Evolutionary conservation across 2,329 filamentous ascomycete genomes (phyloP), one percentile per base, ranked within the genome.

Genomic region (Monascus ruber): DNA sequence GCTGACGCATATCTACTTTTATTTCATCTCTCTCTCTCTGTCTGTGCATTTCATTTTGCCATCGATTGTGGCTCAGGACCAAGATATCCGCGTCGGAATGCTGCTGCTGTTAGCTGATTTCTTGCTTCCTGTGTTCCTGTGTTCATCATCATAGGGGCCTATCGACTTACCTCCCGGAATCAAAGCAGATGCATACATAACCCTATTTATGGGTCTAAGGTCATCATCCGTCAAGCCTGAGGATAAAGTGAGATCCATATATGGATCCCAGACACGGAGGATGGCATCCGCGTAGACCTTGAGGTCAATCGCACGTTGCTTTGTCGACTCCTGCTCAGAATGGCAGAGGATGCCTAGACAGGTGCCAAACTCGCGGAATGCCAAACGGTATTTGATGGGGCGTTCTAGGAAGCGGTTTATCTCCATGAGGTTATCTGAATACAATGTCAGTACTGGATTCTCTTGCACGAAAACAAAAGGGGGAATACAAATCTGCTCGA

Each of bases 121-220:
- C 17, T 17, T 17, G 17, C 17, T 17, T 3, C 17, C 17, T 17
- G 17, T 17, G 17, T 17, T 17, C 17, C 17, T 17, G 17, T 17
- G 17, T 17, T 3, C 17, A 17, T 17, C 17, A 17, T 17, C 17
- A 2, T 17, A 17, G 17, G 17, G 17, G n/a, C 24, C 4, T 10
- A 10, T 10, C 8, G 25, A 60, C 70, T 68, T 47, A 76, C 73
- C 70, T 47, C 73, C 73, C 4, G 72, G 70, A 36, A 73, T 64
- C 46, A 77, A 47, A 28, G 72, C 72, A 4, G 72, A 62, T 9
- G 73, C 70, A 57, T 74, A 76, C 73, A 77, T 77, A 31, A 72
- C 72, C 24, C 64, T 54, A 4, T 71, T 75, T 32, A 77, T 77
- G 0, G 73, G 72, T 34, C 62, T 56, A 45, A 77, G 48, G 34